Evolutionary conservation across 108 stramenopile genomes (phyloP).

Genomic region (Cyclostephanos invisitatus): DNA sequence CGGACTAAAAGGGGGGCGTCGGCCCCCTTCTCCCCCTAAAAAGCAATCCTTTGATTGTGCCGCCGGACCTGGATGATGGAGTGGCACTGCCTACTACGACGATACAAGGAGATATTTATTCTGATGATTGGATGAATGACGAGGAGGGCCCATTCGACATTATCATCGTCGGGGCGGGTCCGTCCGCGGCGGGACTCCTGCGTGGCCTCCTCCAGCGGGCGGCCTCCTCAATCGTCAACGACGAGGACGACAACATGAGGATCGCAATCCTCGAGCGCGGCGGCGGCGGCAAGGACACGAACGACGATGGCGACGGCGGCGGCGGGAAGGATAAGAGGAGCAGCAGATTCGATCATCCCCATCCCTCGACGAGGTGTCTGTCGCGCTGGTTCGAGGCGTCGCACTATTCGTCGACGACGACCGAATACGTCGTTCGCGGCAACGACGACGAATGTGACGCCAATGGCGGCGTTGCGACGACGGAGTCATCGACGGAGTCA

Average conservation of each 20-base stretch:
- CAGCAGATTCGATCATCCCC: conserved; percentile 21
- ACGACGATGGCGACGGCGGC: neutral
- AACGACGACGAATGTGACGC: neutral
- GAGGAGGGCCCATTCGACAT: conserved; percentile 43
- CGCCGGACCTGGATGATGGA: too few species aligned
- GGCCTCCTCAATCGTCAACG: neutral
- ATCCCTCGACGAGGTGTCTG: conserved; percentile 25
- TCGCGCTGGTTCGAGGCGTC: conserved; percentile 45
- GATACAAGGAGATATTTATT: too few species aligned
- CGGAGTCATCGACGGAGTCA: conserved; percentile 5
- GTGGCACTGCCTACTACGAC: too few species aligned
- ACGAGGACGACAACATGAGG: conserved; percentile 13
- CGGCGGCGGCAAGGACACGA: neutral
- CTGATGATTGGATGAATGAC: neutral
- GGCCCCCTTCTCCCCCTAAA: too few species aligned
- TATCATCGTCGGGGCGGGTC: conserved; percentile 74
- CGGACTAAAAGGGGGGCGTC: too few species aligned
- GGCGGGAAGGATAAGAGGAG: neutral
- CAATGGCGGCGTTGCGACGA: neutral
- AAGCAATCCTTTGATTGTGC: too few species aligned
- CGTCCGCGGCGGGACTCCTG: conserved; percentile 74
- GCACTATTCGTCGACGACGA: conserved; percentile 16
- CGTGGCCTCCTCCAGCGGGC: conserved; percentile 54
- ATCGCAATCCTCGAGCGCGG: conserved; percentile 78
- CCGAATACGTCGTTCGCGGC: neutral